Conservation (phyloP, 768 basidiomycete genomes). For the Termitomyces sp. region DNA sequence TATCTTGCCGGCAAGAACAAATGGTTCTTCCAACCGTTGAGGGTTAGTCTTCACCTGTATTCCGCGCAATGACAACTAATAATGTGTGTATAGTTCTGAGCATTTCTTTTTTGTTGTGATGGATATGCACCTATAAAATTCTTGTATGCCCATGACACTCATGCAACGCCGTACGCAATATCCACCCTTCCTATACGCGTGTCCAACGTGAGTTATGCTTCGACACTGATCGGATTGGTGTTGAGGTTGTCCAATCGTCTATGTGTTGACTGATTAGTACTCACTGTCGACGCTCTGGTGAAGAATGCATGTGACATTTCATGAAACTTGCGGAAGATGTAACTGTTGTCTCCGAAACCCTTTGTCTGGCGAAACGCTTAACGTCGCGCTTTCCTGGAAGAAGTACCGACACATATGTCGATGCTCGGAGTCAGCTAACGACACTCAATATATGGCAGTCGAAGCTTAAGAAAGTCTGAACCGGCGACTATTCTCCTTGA, state of each 20-base stretch:
- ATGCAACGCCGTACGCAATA: constrained; percentile 22
- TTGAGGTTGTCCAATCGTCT: neutral
- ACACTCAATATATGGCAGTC: too few species aligned
- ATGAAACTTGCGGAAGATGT: too few species aligned
- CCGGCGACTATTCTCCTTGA: too few species aligned
- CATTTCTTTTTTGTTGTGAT: constrained; percentile 20
- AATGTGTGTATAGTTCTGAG: constrained; percentile 30
- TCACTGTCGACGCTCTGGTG: neutral
- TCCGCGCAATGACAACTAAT: constrained; percentile 4
- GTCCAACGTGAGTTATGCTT: neutral
- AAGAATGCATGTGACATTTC: neutral
- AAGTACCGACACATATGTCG: too few species aligned
- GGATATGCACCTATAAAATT: constrained; percentile 29
- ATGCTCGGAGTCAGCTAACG: too few species aligned
- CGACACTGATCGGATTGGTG: neutral
- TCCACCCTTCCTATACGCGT: neutral
- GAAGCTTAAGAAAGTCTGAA: too few species aligned
- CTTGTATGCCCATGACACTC: constrained; percentile 31
- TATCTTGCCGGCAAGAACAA: constrained; percentile 94
- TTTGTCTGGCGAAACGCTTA: too few species aligned
- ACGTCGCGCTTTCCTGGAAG: too few species aligned
- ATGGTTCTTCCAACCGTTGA: constrained; percentile 92
- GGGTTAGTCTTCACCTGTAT: constrained; percentile 43
- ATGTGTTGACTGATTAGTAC: neutral
- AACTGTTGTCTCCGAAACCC: too few species aligned